phyloP scores from a whole-genome alignment of 2,329 filamentous ascomycete species.

The Bretziella fagacearum region DNA sequence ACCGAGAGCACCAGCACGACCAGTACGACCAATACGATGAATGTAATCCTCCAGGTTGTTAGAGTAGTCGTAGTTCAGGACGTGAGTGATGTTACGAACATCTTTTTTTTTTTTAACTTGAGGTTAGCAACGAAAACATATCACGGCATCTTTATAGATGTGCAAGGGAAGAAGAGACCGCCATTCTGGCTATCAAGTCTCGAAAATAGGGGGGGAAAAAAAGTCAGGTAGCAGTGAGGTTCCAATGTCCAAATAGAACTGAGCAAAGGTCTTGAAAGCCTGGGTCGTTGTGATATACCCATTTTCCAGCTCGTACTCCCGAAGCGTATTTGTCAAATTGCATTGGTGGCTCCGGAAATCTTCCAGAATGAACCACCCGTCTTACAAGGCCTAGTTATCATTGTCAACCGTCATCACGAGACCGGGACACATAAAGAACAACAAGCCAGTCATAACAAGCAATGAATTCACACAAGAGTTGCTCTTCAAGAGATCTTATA shows the following conservation, averaged over 20 bases:
- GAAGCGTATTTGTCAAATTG: neutral
- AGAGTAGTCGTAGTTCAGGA: conserved; percentile 99
- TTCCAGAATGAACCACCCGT: neutral
- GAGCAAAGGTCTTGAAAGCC: neutral
- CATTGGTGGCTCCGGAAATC: conserved; percentile 4
- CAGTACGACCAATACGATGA: conserved; percentile 89
- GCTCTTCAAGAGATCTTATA: neutral
- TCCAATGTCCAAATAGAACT: neutral
- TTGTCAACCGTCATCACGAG: neutral
- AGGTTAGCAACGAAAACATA: conserved; percentile 28
- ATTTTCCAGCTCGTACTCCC: neutral
- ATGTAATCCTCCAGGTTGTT: conserved; percentile 99
- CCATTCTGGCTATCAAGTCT: conserved; percentile 31
- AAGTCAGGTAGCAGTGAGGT: conserved; percentile 3
- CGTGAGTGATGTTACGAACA: conserved; percentile 99
- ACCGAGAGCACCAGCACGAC: conserved; percentile 83
- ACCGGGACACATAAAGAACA: neutral
- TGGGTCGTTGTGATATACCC: neutral
- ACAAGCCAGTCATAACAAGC: conserved; percentile 1
- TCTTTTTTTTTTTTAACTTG: conserved; percentile 61
- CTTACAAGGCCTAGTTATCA: neutral
- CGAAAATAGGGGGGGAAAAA: conserved; percentile 33
- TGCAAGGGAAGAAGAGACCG: conserved; percentile 45
- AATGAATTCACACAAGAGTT: neutral
- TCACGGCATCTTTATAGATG: neutral